Conservation (phyloP, 2,329 filamentous ascomycete species). For the Chrysosporium keratinophilum region DNA sequence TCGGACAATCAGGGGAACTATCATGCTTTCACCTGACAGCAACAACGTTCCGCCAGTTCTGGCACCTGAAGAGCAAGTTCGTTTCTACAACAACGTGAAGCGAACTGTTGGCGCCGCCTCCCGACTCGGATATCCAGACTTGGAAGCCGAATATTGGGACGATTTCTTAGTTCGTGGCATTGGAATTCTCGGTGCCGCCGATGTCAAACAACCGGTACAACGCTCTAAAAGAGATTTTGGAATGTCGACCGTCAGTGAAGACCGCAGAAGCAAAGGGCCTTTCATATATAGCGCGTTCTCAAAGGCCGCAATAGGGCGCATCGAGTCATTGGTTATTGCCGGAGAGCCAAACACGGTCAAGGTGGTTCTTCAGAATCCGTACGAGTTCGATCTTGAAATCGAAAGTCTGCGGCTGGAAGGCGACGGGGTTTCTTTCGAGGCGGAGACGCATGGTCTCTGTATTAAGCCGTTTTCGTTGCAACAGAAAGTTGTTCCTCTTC, state of each 20-base stretch:
- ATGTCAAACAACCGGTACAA: slow-evolving; percentile 53
- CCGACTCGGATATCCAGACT: slow-evolving; percentile 58
- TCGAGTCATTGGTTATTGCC: slow-evolving; percentile 63
- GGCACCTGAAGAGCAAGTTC: slow-evolving; percentile 69
- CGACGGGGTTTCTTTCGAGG: slow-evolving; percentile 62
- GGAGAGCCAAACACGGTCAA: slow-evolving; percentile 68
- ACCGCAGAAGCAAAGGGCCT: slow-evolving; percentile 47
- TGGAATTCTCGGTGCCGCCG: slow-evolving; percentile 54
- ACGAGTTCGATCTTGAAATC: slow-evolving; percentile 83
- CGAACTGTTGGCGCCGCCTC: slow-evolving; percentile 70
- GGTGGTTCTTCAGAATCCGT: slow-evolving; percentile 84
- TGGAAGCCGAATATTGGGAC: slow-evolving; percentile 89
- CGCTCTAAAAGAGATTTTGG: slow-evolving; percentile 48
- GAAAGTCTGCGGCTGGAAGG: slow-evolving; percentile 68
- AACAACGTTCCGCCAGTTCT: slow-evolving; percentile 62
- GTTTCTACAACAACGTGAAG: slow-evolving; percentile 73
- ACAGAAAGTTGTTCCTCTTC: slow-evolving; percentile 60
- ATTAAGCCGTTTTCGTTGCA: slow-evolving; percentile 78
- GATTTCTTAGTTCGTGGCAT: slow-evolving; percentile 79
- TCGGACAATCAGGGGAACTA: slow-evolving; percentile 62
- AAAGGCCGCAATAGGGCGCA: slow-evolving; percentile 49
- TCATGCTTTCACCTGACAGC: slow-evolving; percentile 57
- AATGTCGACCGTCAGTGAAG: slow-evolving; percentile 32
- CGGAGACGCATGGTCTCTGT: slow-evolving; percentile 52
- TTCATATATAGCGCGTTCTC: slow-evolving; percentile 94